These are phyloP conservation scores for Musa itinerans DNA, from an alignment of 176 grass and related monocot genomes.

Conservation along the genomic window DNA sequence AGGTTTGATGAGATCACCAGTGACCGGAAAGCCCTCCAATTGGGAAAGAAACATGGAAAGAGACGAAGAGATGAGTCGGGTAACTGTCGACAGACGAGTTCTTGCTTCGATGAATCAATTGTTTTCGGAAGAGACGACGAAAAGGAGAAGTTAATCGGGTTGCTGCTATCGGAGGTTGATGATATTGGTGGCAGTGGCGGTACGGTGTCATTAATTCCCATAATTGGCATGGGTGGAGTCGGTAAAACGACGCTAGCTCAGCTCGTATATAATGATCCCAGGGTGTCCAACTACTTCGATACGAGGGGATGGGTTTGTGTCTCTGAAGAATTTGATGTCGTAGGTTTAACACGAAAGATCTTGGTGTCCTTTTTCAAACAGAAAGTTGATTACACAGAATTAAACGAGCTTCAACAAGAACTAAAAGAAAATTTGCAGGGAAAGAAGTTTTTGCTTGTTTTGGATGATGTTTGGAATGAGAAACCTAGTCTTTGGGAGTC, in stretches of 20 bases:
- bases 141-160: constrained; percentile 7
- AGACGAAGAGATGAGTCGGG: background rate
- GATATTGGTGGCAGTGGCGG: background rate
- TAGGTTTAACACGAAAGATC: constrained; percentile 16
- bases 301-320: constrained; percentile 29
- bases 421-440: constrained; percentile 15
- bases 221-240: constrained; percentile 5
- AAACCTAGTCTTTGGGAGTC: constrained; percentile 18
- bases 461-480: constrained; percentile 42
- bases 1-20: constrained; percentile 28
- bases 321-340: constrained; percentile 24
- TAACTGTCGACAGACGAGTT: background rate
- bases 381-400: constrained; percentile 16
- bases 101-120: background rate
- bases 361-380: constrained; percentile 15
- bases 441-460: constrained; percentile 26
- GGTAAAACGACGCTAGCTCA: constrained; percentile 27
- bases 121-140: constrained; percentile 26
- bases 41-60: background rate
- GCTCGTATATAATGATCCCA: constrained; percentile 29
- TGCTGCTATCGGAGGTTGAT: constrained; percentile 15
- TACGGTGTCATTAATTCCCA: background rate
- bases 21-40: constrained; percentile 7
- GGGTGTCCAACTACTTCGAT: constrained; percentile 12
- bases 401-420: constrained; percentile 18